Evolutionary conservation across 2,329 filamentous ascomycete genomes (phyloP).

Genomic region (Clathrospora elynae): DNA sequence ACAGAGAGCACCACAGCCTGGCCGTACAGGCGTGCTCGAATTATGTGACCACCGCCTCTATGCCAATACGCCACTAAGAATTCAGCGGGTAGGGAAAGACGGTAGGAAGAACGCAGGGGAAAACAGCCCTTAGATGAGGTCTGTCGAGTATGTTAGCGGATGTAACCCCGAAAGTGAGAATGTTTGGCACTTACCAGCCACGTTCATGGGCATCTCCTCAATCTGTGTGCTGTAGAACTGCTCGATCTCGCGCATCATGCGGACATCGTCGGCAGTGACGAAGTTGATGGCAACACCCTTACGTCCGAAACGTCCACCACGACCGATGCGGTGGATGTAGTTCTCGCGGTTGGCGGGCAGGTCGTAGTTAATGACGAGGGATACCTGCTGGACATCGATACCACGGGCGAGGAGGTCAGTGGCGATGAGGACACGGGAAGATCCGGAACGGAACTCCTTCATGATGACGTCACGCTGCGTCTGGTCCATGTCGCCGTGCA

Average conservation of each 20-base stretch:
- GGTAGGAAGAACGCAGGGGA: constrained; percentile 30
- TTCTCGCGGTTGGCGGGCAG: constrained; percentile 98
- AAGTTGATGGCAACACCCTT: constrained; percentile 99
- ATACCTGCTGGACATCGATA: constrained; percentile 99
- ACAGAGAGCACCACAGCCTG: constrained; percentile 36
- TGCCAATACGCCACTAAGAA: constrained; percentile 32
- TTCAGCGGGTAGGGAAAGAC: constrained; percentile 32
- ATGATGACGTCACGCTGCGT: constrained; percentile 98
- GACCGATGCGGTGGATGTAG: constrained; percentile 99
- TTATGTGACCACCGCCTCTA: constrained; percentile 40
- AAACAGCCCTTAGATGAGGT: constrained; percentile 49
- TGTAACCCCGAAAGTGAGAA: neutral
- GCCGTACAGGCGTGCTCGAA: constrained; percentile 41
- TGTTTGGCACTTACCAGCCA: constrained; percentile 61
- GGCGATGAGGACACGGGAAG: constrained; percentile 97
- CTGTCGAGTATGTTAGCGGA: constrained; percentile 27
- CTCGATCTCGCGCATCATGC: constrained; percentile 99
- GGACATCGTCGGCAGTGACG: constrained; percentile 97
- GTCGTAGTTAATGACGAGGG: constrained; percentile 99
- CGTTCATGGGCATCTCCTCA: constrained; percentile 99
- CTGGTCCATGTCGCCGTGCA: constrained; percentile 99
- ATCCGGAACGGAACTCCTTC: constrained; percentile 99
- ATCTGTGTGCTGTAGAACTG: constrained; percentile 99
- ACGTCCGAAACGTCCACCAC: constrained; percentile 98
- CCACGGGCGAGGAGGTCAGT: constrained; percentile 97